Conservation (phyloP, 1,284 basidiomycete genomes). For the Ganoderma multipileum region DNA sequence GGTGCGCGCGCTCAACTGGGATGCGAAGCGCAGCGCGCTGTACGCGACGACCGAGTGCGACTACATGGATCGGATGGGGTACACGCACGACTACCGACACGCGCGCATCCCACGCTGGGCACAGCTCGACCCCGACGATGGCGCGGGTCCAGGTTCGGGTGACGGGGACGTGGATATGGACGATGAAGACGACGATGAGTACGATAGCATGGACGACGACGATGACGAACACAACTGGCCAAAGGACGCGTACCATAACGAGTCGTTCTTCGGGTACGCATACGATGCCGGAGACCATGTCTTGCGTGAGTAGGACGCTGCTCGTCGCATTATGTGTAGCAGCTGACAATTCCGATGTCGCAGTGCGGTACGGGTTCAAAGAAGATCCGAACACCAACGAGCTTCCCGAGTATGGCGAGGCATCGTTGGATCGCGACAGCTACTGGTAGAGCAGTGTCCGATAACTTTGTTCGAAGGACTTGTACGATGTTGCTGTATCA, state of each 20-base stretch:
- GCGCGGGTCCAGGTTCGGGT: background rate
- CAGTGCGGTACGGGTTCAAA: conserved; percentile 20
- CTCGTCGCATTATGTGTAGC: background rate
- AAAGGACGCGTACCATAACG: conserved; percentile 40
- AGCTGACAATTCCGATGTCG: background rate
- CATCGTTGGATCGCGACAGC: background rate
- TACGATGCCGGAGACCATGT: conserved; percentile 45
- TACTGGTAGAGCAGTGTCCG: background rate
- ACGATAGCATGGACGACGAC: conserved; percentile 19
- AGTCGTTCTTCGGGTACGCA: conserved; percentile 44
- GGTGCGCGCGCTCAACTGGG: conserved; percentile 45
- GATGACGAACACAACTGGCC: conserved; percentile 42
- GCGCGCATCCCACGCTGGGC: conserved; percentile 32
- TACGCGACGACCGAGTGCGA: conserved; percentile 46
- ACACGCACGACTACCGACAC: conserved; percentile 40
- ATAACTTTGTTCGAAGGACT: background rate
- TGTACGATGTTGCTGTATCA: background rate
- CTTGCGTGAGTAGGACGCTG: conserved; percentile 35
- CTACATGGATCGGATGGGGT: conserved; percentile 42
- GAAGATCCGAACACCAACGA: conserved; percentile 11
- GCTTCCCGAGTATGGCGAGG: conserved; percentile 18
- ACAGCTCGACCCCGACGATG: conserved; percentile 18
- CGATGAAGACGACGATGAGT: conserved; percentile 27
- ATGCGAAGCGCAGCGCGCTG: conserved; percentile 38
- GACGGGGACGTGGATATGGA: conserved; percentile 36